Evolutionary conservation across 2,329 filamentous ascomycete species (phyloP).

Genomic region (Nigrospora oryzae): DNA sequence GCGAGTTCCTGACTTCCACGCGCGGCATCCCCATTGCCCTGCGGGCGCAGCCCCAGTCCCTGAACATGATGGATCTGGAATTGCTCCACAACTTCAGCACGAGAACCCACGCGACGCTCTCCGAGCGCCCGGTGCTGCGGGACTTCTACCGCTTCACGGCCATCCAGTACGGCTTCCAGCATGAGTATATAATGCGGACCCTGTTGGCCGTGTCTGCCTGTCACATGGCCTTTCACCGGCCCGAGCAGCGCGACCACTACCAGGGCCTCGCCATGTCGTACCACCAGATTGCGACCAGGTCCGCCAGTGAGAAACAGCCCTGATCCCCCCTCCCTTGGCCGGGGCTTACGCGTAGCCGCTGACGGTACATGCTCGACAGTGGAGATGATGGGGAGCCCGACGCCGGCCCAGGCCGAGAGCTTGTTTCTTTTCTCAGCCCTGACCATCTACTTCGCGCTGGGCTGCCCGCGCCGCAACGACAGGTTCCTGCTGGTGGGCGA

Average conservation of each 20-base stretch:
- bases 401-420: conserved; percentile 1
- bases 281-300: conserved; percentile 11
- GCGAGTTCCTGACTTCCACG: conserved; percentile 5
- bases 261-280: conserved; percentile 20
- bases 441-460: conserved; percentile 9
- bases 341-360: background rate
- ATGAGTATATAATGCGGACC: conserved; percentile 25
- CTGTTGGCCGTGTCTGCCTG: conserved; percentile 27
- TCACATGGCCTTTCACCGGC: conserved; percentile 22
- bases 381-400: conserved; percentile 2
- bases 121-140: conserved; percentile 14
- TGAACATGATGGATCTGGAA: conserved; percentile 25
- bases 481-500: conserved; percentile 6
- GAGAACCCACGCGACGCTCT: conserved; percentile 25
- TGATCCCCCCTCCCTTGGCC: too few species aligned
- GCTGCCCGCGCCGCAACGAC: conserved; percentile 6
- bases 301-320: conserved; percentile 3
- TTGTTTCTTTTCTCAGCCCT: conserved; percentile 9
- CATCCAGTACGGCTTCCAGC: conserved; percentile 24
- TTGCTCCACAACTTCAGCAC: conserved; percentile 29
- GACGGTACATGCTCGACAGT: background rate
- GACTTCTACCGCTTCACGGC: conserved; percentile 26
- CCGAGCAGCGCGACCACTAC: conserved; percentile 16
- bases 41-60: background rate
- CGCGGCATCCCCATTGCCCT: background rate